Evolutionary conservation across 441 rosid genomes (phyloP).

Genomic region (Macaranga tanarius): DNA sequence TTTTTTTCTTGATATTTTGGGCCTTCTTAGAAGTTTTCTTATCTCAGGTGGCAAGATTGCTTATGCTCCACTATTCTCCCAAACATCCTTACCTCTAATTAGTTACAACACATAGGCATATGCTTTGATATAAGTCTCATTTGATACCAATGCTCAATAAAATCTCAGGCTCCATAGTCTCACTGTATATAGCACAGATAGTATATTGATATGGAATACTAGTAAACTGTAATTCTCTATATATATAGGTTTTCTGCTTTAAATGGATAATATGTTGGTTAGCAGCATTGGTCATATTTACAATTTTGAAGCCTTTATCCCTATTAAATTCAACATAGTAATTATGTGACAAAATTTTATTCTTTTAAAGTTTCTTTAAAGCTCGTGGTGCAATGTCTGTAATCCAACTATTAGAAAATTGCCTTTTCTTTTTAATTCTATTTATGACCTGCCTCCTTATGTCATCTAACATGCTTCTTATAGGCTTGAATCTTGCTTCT

Average conservation of each 20-base stretch:
- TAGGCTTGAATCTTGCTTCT: not conserved
- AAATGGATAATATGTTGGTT: not conserved
- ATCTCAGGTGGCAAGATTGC: no score
- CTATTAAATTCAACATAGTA: not conserved
- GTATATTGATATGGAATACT: not conserved
- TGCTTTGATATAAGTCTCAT: not conserved
- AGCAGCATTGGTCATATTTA: not conserved
- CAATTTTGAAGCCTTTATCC: not conserved
- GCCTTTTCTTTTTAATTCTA: no score
- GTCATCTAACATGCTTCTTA: no score
- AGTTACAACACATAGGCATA: no score
- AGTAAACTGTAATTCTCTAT: not conserved
- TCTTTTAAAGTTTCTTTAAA: no score
- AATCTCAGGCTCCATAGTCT: not conserved
- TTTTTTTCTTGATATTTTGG: no score
- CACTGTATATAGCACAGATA: not conserved
- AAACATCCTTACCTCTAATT: no score
- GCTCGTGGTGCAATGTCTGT: no score
- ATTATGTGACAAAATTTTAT: not conserved
- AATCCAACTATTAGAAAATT: no score
- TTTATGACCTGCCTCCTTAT: no score
- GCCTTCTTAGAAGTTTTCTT: no score
- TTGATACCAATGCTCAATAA: not conserved
- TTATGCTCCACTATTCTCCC: no score
- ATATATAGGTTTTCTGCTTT: not conserved